A percentile compares a stretch with the other conserved stretches of the same genome.
These are phyloP conservation scores for Saccharum officinarum DNA, from an alignment of 176 grass and related monocot genomes.

Conservation along the genomic window DNA sequence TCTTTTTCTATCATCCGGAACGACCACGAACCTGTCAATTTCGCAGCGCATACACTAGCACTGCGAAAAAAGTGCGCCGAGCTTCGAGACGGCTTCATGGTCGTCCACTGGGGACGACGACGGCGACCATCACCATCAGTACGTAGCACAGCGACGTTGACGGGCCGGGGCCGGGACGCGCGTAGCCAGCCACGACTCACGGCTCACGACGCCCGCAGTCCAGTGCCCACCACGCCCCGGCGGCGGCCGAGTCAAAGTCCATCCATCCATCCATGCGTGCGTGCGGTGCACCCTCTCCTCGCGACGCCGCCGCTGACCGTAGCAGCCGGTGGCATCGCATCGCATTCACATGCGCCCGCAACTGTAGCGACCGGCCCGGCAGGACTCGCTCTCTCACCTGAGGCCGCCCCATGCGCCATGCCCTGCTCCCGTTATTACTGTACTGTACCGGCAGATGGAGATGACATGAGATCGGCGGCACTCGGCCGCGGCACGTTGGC, in stretches of 20 bases:
- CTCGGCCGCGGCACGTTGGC: neutral
- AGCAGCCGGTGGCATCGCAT: neutral
- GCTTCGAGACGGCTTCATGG: neutral
- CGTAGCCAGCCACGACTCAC: neutral
- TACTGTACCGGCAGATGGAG: constrained; percentile 1
- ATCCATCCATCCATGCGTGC: neutral
- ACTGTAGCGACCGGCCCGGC: neutral
- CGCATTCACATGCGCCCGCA: neutral
- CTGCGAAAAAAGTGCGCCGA: neutral
- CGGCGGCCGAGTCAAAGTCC: neutral
- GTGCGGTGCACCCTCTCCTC: no score
- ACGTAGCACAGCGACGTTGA: neutral
- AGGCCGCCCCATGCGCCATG: neutral
- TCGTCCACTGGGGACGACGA: neutral
- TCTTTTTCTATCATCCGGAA: neutral
- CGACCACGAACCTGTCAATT: neutral
- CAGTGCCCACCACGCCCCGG: neutral
- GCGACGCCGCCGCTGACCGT: neutral
- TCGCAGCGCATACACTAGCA: neutral
- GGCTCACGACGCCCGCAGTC: neutral
- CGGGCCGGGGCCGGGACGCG: neutral
- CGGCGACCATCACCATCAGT: neutral
- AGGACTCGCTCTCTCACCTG: neutral
- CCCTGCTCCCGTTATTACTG: neutral
- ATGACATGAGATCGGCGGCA: neutral